A percentile compares a stretch with the other conserved stretches of the same genome.
Evolutionary conservation across 2,329 filamentous ascomycete species (phyloP).

Genomic region (Apiospora kogelbergensis): DNA sequence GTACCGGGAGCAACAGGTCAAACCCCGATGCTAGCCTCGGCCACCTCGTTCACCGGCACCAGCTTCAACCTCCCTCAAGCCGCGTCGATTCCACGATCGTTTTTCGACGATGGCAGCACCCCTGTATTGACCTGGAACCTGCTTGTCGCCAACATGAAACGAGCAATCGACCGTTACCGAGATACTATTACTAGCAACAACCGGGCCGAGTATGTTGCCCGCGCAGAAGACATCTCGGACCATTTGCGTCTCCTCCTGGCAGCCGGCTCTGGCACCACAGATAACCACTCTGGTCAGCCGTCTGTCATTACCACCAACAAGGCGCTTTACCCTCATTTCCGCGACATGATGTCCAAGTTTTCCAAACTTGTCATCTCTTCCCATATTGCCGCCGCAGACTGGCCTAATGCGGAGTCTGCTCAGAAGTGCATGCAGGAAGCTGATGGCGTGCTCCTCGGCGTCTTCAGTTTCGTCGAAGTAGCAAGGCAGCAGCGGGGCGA

Average conservation of each 20-base stretch:
- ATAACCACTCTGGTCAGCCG: conserved; percentile 97
- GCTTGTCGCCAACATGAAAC: conserved; percentile 89
- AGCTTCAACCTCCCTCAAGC: conserved; percentile 58
- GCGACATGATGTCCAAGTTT: conserved; percentile 99
- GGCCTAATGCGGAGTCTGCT: conserved; percentile 89
- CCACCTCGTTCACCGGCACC: conserved; percentile 62
- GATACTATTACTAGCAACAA: conserved; percentile 82
- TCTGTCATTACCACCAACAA: conserved; percentile 99
- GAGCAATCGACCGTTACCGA: conserved; percentile 84
- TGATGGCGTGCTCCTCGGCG: conserved; percentile 91
- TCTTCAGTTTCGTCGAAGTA: conserved; percentile 95
- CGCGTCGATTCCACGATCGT: conserved; percentile 71
- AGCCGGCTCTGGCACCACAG: conserved; percentile 92
- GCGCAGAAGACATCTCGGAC: conserved; percentile 97
- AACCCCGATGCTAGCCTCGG: conserved; percentile 55
- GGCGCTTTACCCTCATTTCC: conserved; percentile 92
- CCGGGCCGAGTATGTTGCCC: conserved; percentile 86
- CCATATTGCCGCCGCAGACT: conserved; percentile 95
- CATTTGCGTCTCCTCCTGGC: conserved; percentile 91
- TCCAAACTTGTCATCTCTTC: conserved; percentile 98
- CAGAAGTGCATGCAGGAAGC: conserved; percentile 96
- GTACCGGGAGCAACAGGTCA: conserved; percentile 31
- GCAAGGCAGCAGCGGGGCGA: conserved; percentile 91
- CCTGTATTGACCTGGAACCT: conserved; percentile 84
- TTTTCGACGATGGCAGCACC: conserved; percentile 85